A percentile compares a stretch with the other conserved stretches of the same genome.
These are phyloP conservation scores for Mycena belliarum DNA, from an alignment of 768 basidiomycete genomes.

Conservation along the genomic window DNA sequence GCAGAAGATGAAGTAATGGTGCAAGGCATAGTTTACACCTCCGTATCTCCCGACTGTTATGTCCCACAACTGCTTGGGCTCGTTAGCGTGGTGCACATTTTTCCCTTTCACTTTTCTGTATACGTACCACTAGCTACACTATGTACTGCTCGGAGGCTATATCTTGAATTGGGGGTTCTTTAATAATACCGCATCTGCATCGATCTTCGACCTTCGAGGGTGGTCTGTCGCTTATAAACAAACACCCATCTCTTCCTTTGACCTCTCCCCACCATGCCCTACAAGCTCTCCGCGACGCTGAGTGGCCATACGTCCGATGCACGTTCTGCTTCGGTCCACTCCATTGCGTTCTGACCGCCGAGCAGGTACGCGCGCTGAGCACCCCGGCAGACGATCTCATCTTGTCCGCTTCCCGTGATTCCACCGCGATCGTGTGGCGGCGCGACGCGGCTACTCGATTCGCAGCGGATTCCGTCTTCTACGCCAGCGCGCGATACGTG, in stretches of 20 bases:
- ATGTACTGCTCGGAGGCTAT: slow-evolving; percentile 9
- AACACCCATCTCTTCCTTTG: not conserved
- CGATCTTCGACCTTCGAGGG: slow-evolving; percentile 19
- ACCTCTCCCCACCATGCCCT: slow-evolving; percentile 51
- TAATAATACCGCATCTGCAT: not conserved
- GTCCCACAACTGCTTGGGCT: slow-evolving; percentile 62
- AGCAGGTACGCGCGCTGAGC: slow-evolving; percentile 79
- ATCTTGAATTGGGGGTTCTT: slow-evolving; percentile 12
- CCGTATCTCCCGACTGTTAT: slow-evolving; percentile 80
- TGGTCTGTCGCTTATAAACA: slow-evolving; percentile 10
- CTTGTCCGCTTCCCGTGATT: slow-evolving; percentile 90
- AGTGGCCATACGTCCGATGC: slow-evolving; percentile 75
- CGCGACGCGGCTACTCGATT: slow-evolving; percentile 54
- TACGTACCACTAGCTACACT: slow-evolving; percentile 14
- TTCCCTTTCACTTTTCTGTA: slow-evolving; percentile 27
- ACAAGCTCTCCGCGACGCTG: slow-evolving; percentile 76
- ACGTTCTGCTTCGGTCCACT: slow-evolving; percentile 31
- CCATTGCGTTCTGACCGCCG: slow-evolving; percentile 23
- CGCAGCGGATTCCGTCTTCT: slow-evolving; percentile 51
- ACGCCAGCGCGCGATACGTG: slow-evolving; percentile 72
- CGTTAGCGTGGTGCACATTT: slow-evolving; percentile 86
- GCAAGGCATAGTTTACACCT: slow-evolving; percentile 86
- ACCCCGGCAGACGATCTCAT: slow-evolving; percentile 77
- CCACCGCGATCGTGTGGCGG: slow-evolving; percentile 87
- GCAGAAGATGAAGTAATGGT: slow-evolving; percentile 90